Conservation (phyloP, 345 rosid species). For the Brassica incana region DNA sequence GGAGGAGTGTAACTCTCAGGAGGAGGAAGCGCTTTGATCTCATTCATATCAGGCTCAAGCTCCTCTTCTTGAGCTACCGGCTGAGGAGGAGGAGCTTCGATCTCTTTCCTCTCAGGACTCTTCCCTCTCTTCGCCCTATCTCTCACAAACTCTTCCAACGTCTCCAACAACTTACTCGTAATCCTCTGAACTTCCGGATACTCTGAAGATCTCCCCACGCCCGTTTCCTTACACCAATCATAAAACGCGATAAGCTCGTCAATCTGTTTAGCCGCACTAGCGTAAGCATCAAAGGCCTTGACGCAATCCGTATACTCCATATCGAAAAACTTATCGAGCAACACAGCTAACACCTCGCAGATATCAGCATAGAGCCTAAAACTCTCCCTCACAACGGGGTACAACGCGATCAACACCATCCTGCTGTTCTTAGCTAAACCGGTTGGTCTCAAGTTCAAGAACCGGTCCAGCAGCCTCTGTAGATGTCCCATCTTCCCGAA, state of each 20-base stretch:
- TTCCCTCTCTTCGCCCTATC: slow-evolving; percentile 64
- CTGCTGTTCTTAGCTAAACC: slow-evolving; percentile 78
- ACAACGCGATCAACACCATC: slow-evolving; percentile 68
- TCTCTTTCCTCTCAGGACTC: slow-evolving; percentile 61
- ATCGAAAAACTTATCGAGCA: slow-evolving; percentile 80
- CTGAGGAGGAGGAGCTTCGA: slow-evolving; percentile 41
- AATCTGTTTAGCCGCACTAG: slow-evolving; percentile 76
- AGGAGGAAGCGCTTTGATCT: slow-evolving; percentile 79
- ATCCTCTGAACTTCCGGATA: slow-evolving; percentile 91
- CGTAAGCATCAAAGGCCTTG: slow-evolving; percentile 85
- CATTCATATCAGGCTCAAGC: slow-evolving; percentile 64
- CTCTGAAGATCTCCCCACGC: slow-evolving; percentile 86
- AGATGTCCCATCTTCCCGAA: slow-evolving; percentile 68
- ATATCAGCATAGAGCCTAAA: slow-evolving; percentile 75
- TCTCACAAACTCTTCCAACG: slow-evolving; percentile 81
- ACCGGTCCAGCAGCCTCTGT: slow-evolving; percentile 66
- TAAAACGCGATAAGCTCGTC: slow-evolving; percentile 78
- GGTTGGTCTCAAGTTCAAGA: slow-evolving; percentile 71
- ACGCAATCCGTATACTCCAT: slow-evolving; percentile 85
- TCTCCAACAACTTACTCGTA: slow-evolving; percentile 71
- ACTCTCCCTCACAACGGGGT: slow-evolving; percentile 81
- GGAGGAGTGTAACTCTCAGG: slow-evolving; percentile 65
- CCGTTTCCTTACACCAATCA: slow-evolving; percentile 82
- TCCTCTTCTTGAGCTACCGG: slow-evolving; percentile 37
- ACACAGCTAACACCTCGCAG: slow-evolving; percentile 74